Conservation (phyloP, 352 stramenopile species). For the Blastocystis sp. region DNA sequence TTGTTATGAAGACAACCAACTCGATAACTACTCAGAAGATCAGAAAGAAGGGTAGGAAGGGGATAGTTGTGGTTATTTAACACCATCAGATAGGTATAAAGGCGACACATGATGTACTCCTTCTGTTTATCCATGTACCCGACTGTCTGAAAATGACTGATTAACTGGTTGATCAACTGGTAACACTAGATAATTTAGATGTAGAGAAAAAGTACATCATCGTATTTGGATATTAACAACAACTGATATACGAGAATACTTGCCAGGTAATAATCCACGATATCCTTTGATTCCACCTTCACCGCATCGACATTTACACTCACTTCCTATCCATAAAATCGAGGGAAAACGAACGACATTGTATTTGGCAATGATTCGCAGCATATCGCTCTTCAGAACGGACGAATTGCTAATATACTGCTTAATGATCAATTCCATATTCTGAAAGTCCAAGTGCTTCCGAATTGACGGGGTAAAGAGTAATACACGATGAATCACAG, state of each 20-base stretch:
- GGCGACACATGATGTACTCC: slow-evolving; percentile 50
- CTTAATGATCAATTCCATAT: slow-evolving; percentile 11
- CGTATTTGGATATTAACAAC: background rate
- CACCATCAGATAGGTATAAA: slow-evolving; percentile 50
- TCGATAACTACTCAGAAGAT: slow-evolving; percentile 25
- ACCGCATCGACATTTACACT: background rate
- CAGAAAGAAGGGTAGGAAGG: slow-evolving; percentile 2
- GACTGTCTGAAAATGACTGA: background rate
- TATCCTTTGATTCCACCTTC: background rate
- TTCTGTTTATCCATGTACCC: slow-evolving; percentile 65
- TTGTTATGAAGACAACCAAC: slow-evolving; percentile 61
- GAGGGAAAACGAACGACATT: background rate
- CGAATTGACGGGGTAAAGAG: slow-evolving; percentile 63
- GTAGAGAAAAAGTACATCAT: background rate
- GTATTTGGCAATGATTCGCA: slow-evolving; percentile 50
- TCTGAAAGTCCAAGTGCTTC: slow-evolving; percentile 15
- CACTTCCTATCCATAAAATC: slow-evolving; percentile 3
- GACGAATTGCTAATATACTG: slow-evolving; percentile 11
- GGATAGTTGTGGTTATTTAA: slow-evolving; percentile 41
- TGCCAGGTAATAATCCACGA: slow-evolving; percentile 58
- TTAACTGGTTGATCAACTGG: background rate
- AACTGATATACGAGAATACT: slow-evolving; percentile 53
- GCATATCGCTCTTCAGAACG: background rate
- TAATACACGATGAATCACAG: slow-evolving; percentile 51
- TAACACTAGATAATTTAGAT: background rate